A percentile compares a stretch with the other conserved stretches of the same genome.
These are phyloP conservation scores for Phytomonas francai DNA, from an alignment of 208 protist genomes.

Conservation along the genomic window DNA sequence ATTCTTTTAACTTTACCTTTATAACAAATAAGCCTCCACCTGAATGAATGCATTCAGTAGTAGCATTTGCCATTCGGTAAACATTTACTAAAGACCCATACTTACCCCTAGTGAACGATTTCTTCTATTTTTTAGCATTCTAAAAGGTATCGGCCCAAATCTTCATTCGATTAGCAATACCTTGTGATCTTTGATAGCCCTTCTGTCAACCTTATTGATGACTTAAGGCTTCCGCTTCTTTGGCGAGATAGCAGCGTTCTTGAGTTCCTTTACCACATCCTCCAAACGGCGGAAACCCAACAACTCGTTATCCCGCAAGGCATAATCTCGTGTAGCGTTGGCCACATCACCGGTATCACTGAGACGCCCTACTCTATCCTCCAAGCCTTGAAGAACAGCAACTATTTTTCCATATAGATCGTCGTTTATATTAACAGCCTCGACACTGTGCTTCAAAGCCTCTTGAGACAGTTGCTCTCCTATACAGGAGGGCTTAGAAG, in stretches of 20 bases:
- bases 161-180: no score
- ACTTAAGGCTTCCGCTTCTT: background rate
- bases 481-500: background rate
- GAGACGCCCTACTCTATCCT: background rate
- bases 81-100: background rate
- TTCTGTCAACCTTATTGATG: background rate
- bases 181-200: background rate
- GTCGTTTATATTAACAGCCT: background rate
- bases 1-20: no score
- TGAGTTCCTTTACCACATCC: constrained; percentile 14
- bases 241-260: background rate
- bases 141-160: background rate
- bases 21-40: no score
- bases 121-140: background rate
- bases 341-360: background rate
- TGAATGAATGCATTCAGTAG: no score
- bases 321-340: constrained; percentile 3
- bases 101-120: background rate
- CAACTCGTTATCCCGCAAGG: constrained; percentile 13
- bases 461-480: background rate
- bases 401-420: background rate
- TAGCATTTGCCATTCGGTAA: no score
- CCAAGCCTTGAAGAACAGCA: background rate
- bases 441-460: background rate
- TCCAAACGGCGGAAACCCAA: constrained; percentile 22